Conservation (phyloP, 2,329 filamentous ascomycete genomes). For the Pseudogymnoascus sp. region DNA sequence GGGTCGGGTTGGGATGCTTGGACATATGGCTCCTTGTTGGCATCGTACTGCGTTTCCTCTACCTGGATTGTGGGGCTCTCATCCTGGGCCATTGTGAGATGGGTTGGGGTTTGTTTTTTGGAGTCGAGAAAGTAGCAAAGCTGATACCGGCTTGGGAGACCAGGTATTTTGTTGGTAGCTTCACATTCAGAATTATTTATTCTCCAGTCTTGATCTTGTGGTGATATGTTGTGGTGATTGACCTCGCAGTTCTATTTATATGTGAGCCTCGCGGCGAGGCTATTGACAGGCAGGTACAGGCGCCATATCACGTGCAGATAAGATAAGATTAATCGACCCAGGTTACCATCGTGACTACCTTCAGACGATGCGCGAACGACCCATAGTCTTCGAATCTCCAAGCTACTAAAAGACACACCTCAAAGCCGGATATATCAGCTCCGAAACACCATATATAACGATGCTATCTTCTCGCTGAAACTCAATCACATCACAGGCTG, state of each 20-base stretch:
- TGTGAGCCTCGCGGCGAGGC: not conserved
- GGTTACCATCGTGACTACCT: not conserved
- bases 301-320: not conserved
- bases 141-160: not conserved
- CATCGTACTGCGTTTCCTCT: slow-evolving; percentile 1
- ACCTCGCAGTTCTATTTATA: not conserved
- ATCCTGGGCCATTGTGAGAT: not conserved
- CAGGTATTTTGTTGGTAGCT: not conserved
- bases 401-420: not conserved
- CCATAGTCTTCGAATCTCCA: not conserved
- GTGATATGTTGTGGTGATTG: not conserved
- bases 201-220: not conserved
- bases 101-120: not conserved
- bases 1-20: not conserved
- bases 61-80: not conserved
- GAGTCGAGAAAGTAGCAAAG: not conserved
- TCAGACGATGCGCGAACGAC: not conserved
- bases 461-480: not conserved
- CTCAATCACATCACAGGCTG: not conserved
- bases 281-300: not conserved
- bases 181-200: not conserved
- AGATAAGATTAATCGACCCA: slow-evolving; percentile 5
- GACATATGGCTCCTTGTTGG: not conserved
- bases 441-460: not conserved
- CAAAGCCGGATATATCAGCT: not conserved